Evolutionary conservation across 345 rosid species (phyloP).

Genomic region (Rhizophora apiculata): DNA sequence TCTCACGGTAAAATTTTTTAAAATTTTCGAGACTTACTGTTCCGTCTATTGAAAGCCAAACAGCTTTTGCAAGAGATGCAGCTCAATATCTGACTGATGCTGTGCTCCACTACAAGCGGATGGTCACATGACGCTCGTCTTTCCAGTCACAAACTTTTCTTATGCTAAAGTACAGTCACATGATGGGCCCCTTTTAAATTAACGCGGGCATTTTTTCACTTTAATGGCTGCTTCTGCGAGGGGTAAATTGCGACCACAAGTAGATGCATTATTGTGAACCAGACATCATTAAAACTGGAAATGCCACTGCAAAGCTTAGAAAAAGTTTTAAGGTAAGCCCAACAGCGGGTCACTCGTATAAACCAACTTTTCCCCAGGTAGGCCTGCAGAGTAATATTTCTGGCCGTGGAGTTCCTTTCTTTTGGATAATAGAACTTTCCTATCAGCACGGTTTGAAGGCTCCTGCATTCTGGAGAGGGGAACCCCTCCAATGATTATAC

Average conservation of each 20-base stretch:
- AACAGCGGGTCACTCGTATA: background rate
- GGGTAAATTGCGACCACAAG: background rate
- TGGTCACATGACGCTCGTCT: background rate
- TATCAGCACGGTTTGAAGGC: background rate
- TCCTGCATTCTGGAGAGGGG: no score
- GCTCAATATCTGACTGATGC: no score
- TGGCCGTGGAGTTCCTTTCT: background rate
- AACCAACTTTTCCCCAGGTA: constrained; percentile 1
- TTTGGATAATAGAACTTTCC: background rate
- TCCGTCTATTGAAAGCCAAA: no score
- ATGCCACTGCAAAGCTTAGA: background rate
- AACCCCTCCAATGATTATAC: constrained; percentile 5
- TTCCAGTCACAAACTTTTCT: background rate
- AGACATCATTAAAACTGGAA: constrained; percentile 2
- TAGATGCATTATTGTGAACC: background rate
- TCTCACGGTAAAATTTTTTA: no score
- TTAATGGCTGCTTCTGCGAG: no score
- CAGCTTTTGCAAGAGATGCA: no score
- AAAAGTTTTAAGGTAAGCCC: background rate
- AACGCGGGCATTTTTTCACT: background rate
- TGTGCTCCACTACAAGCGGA: background rate
- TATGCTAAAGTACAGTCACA: no score
- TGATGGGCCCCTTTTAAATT: no score
- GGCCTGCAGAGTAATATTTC: background rate
- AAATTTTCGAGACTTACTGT: no score